Percentiles rank a stretch among this genome's conserved stretches.
phyloP scores from a whole-genome alignment of 306 rosid genomes.

The Senna siamea region DNA sequence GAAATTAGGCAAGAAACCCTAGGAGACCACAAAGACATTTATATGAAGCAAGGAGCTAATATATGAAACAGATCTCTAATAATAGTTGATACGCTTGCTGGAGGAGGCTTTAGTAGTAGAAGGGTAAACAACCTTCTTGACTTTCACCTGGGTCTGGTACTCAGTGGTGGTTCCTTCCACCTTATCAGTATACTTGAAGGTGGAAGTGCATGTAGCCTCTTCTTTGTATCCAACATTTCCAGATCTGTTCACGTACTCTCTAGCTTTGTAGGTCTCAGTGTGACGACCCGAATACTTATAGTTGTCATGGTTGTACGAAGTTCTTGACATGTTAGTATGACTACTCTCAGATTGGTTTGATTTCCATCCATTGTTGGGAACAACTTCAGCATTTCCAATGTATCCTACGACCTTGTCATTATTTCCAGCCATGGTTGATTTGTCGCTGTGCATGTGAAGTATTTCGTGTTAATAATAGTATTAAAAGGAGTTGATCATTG shows the following conservation, averaged over 20 bases:
- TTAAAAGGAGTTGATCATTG: too few species aligned
- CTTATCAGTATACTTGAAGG: conserved; percentile 2
- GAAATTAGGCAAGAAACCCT: background rate
- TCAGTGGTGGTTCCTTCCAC: background rate
- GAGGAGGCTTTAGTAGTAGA: background rate
- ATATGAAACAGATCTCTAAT: background rate
- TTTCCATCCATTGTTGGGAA: background rate
- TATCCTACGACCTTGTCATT: background rate
- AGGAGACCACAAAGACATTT: background rate
- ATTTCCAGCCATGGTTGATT: background rate
- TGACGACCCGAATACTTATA: background rate
- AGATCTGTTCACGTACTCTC: background rate
- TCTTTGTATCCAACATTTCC: background rate
- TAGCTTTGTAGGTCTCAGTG: conserved; percentile 10
- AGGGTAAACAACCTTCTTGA: background rate
- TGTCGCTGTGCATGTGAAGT: background rate
- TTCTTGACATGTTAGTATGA: background rate
- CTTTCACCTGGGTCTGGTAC: conserved; percentile 11
- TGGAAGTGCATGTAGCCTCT: background rate
- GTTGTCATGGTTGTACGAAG: background rate
- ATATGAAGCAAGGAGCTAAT: background rate
- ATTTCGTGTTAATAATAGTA: too few species aligned
- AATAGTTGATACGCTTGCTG: background rate
- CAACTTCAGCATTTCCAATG: background rate
- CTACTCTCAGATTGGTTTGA: background rate